phyloP scores from a whole-genome alignment of 768 basidiomycete genomes.

The Rhizopogon rudus region DNA sequence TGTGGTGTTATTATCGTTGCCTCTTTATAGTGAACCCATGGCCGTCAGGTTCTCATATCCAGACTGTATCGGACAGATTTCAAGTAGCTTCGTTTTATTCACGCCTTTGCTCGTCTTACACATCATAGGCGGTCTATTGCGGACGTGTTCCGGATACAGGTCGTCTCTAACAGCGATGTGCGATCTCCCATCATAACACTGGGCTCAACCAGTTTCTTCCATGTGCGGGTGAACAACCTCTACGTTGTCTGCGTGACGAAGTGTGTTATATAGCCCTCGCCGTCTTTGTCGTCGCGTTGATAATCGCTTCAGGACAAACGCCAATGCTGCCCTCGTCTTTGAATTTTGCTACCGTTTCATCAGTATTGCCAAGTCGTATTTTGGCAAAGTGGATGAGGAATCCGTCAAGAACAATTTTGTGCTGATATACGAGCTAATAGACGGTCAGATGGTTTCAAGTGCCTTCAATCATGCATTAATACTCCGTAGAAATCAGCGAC shows the following conservation, averaged over 20 bases:
- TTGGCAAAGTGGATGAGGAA: slow-evolving; percentile 98
- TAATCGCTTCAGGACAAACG: slow-evolving; percentile 68
- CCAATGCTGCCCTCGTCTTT: slow-evolving; percentile 96
- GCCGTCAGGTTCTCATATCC: slow-evolving; percentile 82
- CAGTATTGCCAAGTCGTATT: slow-evolving; percentile 91
- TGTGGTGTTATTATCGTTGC: neutral
- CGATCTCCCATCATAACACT: slow-evolving; percentile 96
- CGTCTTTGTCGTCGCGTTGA: neutral
- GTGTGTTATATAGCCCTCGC: slow-evolving; percentile 37
- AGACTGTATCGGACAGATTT: slow-evolving; percentile 94
- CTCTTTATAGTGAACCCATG: slow-evolving; percentile 2
- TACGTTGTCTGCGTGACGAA: slow-evolving; percentile 96
- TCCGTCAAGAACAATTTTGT: slow-evolving; percentile 99
- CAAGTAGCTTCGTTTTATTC: slow-evolving; percentile 55
- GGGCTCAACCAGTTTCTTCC: slow-evolving; percentile 98
- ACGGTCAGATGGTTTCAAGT: slow-evolving; percentile 52
- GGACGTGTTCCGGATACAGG: slow-evolving; percentile 98
- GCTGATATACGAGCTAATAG: slow-evolving; percentile 95
- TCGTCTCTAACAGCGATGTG: slow-evolving; percentile 95
- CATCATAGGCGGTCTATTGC: slow-evolving; percentile 82
- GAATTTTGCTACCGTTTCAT: slow-evolving; percentile 98
- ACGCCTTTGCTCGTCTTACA: slow-evolving; percentile 3
- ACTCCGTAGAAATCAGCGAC: slow-evolving; percentile 83
- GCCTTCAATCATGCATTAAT: neutral
- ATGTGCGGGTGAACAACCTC: slow-evolving; percentile 92